Evolutionary conservation across 306 rosid species (phyloP).

Genomic region (Ammopiptanthus mongolicus): DNA sequence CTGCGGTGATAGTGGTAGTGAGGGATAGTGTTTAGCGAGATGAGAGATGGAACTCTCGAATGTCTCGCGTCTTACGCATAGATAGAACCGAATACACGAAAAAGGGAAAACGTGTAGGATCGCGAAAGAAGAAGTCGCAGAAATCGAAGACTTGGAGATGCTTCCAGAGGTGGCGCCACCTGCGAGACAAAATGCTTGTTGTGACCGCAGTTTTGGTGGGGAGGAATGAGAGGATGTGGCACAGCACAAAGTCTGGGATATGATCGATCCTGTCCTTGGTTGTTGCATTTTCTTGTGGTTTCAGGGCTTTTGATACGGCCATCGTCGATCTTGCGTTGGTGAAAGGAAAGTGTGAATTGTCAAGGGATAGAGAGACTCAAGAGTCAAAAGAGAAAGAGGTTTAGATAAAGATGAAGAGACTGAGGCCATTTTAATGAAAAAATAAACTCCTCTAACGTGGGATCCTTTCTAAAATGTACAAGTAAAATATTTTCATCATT

Average conservation of each 20-base stretch:
- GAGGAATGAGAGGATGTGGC: constrained; percentile 24
- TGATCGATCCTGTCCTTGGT: not conserved
- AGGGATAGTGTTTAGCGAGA: not conserved
- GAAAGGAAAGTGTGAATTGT: too few species aligned
- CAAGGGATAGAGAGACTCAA: too few species aligned
- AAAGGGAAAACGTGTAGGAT: not conserved
- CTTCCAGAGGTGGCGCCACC: not conserved
- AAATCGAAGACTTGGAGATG: not conserved
- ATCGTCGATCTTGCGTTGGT: too few species aligned
- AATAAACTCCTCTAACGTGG: too few species aligned
- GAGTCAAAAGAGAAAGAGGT: too few species aligned
- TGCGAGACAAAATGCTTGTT: not conserved
- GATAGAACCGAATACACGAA: not conserved
- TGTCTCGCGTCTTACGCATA: not conserved
- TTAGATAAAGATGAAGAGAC: too few species aligned
- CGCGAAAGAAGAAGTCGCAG: too few species aligned
- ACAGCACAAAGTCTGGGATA: not conserved
- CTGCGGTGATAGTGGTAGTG: not conserved
- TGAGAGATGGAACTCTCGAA: not conserved
- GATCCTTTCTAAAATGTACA: too few species aligned
- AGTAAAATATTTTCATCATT: too few species aligned
- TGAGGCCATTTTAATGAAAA: too few species aligned
- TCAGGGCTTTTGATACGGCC: too few species aligned
- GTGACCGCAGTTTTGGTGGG: not conserved
- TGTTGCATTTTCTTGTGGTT: too few species aligned